phyloP scores from a whole-genome alignment of 495 filamentous ascomycete species.

The Aspergillus incahuasiensis region DNA sequence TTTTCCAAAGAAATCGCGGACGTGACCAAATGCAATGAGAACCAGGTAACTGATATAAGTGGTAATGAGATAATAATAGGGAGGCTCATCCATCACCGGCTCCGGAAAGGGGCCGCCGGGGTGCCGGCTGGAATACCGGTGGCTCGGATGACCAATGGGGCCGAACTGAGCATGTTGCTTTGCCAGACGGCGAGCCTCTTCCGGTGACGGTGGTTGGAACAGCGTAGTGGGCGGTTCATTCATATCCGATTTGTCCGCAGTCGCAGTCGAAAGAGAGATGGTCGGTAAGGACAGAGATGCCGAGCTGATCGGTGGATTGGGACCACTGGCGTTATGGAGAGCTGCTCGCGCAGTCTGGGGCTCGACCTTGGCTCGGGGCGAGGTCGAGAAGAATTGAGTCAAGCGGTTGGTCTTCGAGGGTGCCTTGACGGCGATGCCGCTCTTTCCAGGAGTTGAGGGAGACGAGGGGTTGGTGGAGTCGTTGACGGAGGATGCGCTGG shows the following conservation, averaged over 20 bases:
- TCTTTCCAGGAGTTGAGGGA: conserved; percentile 46
- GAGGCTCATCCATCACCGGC: conserved; percentile 90
- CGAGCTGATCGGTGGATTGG: conserved; percentile 58
- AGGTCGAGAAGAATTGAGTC: conserved; percentile 53
- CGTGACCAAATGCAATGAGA: conserved; percentile 90
- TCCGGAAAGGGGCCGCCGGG: conserved; percentile 71
- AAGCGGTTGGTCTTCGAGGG: conserved; percentile 63
- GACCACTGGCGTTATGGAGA: conserved; percentile 54
- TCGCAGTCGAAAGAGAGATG: conserved; percentile 88
- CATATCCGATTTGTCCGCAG: conserved; percentile 68
- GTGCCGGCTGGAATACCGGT: conserved; percentile 83
- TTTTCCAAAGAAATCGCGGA: conserved; percentile 97
- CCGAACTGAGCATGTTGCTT: conserved; percentile 90
- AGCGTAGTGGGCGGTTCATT: conserved; percentile 75
- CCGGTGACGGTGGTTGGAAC: conserved; percentile 85
- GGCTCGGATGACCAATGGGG: conserved; percentile 70
- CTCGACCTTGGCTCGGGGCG: conserved; percentile 52
- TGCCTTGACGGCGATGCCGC: conserved; percentile 40
- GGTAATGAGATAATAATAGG: conserved; percentile 92
- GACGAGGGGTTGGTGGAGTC: conserved; percentile 41
- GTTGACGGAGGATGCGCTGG: conserved; percentile 45
- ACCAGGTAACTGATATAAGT: conserved; percentile 97
- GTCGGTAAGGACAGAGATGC: conserved; percentile 78
- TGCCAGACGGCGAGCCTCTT: conserved; percentile 68
- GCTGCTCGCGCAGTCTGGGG: conserved; percentile 48